Evolutionary conservation across 1,284 basidiomycete genomes (phyloP).

Genomic region (Cryptococcus sp.): DNA sequence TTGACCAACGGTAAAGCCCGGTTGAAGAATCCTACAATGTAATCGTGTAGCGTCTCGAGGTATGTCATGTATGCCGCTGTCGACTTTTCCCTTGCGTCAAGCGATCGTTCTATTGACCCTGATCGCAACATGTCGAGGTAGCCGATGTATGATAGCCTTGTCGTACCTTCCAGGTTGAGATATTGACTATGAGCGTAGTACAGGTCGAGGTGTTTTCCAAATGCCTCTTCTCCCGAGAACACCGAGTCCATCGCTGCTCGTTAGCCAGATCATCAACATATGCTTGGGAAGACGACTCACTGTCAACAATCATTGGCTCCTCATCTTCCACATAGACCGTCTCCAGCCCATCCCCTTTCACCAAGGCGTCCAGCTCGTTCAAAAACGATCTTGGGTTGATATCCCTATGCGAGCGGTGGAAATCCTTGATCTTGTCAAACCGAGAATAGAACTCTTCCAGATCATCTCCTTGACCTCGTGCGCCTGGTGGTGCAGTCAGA

Average conservation of each 20-base stretch:
- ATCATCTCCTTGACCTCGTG: constrained; percentile 55
- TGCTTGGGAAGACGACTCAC: constrained; percentile 27
- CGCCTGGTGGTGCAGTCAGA: constrained; percentile 48
- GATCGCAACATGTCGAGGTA: constrained; percentile 72
- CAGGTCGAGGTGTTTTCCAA: constrained; percentile 91
- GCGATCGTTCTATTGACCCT: constrained; percentile 53
- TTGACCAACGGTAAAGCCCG: constrained; percentile 84
- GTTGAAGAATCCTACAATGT: constrained; percentile 79
- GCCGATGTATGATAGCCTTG: constrained; percentile 80
- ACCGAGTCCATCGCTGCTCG: constrained; percentile 70
- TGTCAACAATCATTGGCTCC: constrained; percentile 56
- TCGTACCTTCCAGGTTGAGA: constrained; percentile 79
- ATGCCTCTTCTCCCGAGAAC: constrained; percentile 93
- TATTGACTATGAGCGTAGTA: constrained; percentile 83
- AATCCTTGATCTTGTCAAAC: constrained; percentile 88
- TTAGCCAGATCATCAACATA: constrained; percentile 3
- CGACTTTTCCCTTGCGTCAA: constrained; percentile 65
- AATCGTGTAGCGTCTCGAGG: constrained; percentile 71
- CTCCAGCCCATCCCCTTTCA: constrained; percentile 44
- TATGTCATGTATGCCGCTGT: constrained; percentile 78
- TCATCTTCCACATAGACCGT: constrained; percentile 55
- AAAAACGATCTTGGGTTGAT: constrained; percentile 71
- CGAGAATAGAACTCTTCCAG: constrained; percentile 90
- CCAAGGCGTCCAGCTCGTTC: constrained; percentile 69
- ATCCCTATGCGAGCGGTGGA: constrained; percentile 92